A percentile compares a stretch with the other conserved stretches of the same genome.
Evolutionary conservation across 1,284 basidiomycete genomes (phyloP).

Genomic region (Xerocomus nothofagi): DNA sequence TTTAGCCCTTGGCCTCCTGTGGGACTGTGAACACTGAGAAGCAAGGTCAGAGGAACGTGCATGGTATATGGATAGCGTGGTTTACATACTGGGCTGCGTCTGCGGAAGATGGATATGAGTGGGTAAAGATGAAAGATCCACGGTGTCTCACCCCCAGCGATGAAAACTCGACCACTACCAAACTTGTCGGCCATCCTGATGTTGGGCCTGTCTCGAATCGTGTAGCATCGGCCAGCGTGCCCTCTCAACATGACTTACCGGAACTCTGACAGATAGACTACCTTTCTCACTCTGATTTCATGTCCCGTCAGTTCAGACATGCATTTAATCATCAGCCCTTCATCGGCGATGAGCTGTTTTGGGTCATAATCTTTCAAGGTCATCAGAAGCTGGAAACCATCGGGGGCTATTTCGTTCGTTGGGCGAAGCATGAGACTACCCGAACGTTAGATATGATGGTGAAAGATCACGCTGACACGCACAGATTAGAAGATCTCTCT

Average conservation of each 20-base stretch:
- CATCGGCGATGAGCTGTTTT: conserved; percentile 28
- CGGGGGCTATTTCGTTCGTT: conserved; percentile 20
- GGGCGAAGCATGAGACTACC: conserved; percentile 17
- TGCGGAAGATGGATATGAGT: not conserved
- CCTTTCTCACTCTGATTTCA: conserved; percentile 19
- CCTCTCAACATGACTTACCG: conserved; percentile 16
- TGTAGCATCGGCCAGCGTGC: not conserved
- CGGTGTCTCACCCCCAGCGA: conserved; percentile 36
- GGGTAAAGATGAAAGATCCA: conserved; percentile 18
- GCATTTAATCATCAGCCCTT: conserved; percentile 14
- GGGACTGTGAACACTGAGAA: conserved; percentile 44
- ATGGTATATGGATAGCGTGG: not conserved
- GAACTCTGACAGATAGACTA: conserved; percentile 21
- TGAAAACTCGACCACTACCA: conserved; percentile 32
- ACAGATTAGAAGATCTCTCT: conserved; percentile 7
- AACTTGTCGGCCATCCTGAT: conserved; percentile 36
- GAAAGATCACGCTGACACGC: not conserved
- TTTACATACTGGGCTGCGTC: conserved; percentile 25
- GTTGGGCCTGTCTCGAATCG: conserved; percentile 26
- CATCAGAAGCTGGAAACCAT: conserved; percentile 38
- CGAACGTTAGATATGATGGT: not conserved
- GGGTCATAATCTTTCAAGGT: conserved; percentile 29
- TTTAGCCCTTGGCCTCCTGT: conserved; percentile 49
- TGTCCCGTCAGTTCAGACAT: conserved; percentile 16
- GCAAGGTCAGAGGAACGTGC: not conserved